Conservation (phyloP, 164 flowering plant species). For the Liriodendron chinense region DNA sequence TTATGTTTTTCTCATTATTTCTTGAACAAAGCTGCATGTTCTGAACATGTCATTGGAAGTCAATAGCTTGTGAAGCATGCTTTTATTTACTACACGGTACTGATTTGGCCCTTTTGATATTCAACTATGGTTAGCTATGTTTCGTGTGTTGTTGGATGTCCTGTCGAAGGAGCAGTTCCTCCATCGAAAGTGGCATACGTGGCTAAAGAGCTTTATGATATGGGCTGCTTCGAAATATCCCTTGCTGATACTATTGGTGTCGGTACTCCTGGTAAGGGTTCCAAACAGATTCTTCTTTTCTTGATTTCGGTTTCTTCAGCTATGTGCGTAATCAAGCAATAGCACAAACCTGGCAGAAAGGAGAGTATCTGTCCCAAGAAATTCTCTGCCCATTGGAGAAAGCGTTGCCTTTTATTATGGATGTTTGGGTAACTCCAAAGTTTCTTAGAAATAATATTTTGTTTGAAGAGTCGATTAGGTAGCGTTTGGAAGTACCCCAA, state of each 20-base stretch:
- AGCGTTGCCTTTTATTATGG: neutral
- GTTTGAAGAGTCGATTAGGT: no score
- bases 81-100: neutral
- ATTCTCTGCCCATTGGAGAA: neutral
- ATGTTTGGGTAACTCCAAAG: neutral
- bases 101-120: neutral
- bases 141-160: slow-evolving; percentile 97
- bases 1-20: neutral
- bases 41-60: neutral
- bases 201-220: slow-evolving; percentile 78
- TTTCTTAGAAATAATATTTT: no score
- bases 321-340: neutral
- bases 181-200: slow-evolving; percentile 92
- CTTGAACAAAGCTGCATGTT: neutral
- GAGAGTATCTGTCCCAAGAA: neutral
- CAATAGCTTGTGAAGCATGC: neutral
- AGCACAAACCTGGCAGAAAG: neutral
- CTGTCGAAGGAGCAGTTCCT: slow-evolving; percentile 78
- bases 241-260: slow-evolving; percentile 97
- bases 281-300: neutral
- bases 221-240: slow-evolving; percentile 98
- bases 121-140: slow-evolving; percentile 52
- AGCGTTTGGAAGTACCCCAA: no score
- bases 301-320: neutral
- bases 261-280: slow-evolving; percentile 85